Base-by-base conservation (phyloP, 2,329 filamentous ascomycete genomes). In the Verticillium albo-atrum region DNA sequence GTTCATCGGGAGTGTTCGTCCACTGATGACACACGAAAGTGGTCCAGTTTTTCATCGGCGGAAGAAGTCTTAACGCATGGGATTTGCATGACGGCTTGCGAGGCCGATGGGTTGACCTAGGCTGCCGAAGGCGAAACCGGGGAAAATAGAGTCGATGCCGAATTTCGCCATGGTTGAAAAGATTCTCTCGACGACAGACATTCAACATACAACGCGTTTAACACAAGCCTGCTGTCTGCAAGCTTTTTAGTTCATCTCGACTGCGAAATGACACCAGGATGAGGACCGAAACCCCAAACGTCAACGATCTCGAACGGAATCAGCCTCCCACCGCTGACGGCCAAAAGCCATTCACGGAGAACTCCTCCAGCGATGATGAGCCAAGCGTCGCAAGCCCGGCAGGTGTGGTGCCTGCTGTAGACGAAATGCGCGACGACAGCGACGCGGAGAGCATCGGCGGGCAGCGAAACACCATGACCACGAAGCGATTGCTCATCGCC, bases 391-490 rank as follows among this genome's bases (percentile, higher is more conserved):
- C 20, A 3, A 10, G 15, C n/a, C 9, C 52, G 7, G n/a, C 32
- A 20, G 20, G 3, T 3, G 15, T 20, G 2, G 34, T 2, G 3
- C n/a, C 58, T 6, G 20, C 53, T 4, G 6, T 26, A 4, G 5
- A 47, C n/a, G 50, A 23, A 25, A 27, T 52, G 3, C 37, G 54
- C 9, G 51, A 64, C 26, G 56, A 64, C 37, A 61, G 51, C 23
- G 65, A 69, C 17, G 61, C 57, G 1, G 63, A 67, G 52, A 68
- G 68, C 50, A 61, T 70, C 15, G 68, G 68, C 27, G 67, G 65
- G 6, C 74, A 65, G 69, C 75, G 59, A 60, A 74, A 62, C 62
- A 75, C 53, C 66, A 73, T 69, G 70, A 74, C 63, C 51, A 69
- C 61, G 1, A 71, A 68, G 37, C 68, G 67, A 26, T 68, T 73